Evolutionary conservation across 352 stramenopile genomes (phyloP).

Genomic region (Poterioochromonas sp.): DNA sequence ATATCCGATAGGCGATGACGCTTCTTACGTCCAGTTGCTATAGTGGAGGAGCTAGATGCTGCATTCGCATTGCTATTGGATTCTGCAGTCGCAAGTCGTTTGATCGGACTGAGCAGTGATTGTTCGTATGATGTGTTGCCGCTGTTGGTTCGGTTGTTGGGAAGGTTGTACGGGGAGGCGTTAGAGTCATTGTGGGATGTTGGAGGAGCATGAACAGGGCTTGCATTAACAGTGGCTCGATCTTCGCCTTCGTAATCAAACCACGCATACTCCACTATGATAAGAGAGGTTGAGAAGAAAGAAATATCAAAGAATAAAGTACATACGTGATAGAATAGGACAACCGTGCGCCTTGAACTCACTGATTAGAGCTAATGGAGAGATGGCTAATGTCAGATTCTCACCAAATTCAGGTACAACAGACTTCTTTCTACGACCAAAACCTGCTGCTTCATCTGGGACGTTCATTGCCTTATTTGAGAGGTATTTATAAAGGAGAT

Average conservation of each 20-base stretch:
- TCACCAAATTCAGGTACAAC: neutral
- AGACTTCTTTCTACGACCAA: neutral
- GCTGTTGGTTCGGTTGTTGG: neutral
- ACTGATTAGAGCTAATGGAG: neutral
- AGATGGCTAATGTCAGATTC: neutral
- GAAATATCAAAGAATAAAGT: neutral
- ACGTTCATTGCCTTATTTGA: neutral
- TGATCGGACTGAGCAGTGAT: no score
- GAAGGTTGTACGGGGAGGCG: neutral
- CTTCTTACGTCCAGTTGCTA: neutral
- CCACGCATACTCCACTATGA: neutral
- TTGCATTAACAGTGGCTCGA: no score
- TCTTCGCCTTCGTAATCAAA: conserved; percentile 3
- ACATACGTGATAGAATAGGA: conserved; percentile 21
- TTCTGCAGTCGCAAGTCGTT: no score
- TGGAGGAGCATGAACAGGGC: no score
- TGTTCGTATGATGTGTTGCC: no score
- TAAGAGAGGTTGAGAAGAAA: neutral
- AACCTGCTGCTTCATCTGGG: neutral
- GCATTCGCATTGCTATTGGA: no score
- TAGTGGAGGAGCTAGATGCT: neutral
- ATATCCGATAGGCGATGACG: neutral
- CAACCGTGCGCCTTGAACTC: neutral
- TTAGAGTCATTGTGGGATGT: neutral
- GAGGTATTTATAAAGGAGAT: neutral